Evolutionary conservation across 2,329 filamentous ascomycete species (phyloP), one percentile per base, ranked within the genome.

Genomic region (Talaromyces amestolkiae): DNA sequence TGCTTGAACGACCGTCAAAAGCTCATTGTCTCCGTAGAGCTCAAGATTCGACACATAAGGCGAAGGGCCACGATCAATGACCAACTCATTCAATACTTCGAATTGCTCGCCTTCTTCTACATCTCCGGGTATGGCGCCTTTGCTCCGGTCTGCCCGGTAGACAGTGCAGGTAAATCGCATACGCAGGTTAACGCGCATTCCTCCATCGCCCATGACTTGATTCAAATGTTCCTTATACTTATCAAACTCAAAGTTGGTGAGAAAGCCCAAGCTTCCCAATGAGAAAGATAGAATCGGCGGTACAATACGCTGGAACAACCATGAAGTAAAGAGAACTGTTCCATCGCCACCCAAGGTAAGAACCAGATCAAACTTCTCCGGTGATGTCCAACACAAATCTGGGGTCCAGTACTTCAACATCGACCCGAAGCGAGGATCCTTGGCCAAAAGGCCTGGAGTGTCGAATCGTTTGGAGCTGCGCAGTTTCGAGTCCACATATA

Each of bases 161-260:
- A 99, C 93, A 0, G 95, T 98, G 81, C 94, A 98, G 17, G 95
- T 99, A 78, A 99, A 99, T 68, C 95, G 91, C 95, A 99, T 99
- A 70, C 95, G 92, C 71, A 99, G 84, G 74, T 97, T 98, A 67
- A 98, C 94, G 63, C 94, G 90, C 94, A 99, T 98, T 64, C 95
- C 95, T 1, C 91, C 87, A 65, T 96, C 92, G 67, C 93, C 93
- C 93, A 99, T 96, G 70, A 98, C 87, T 63, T 88, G 89, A 78
- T 92, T 90, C 39, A 99, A 85, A 73, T 96, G 91, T 66, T 91
- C 84, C 78, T 92, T 93, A 83, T 97, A 97, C 71, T 89, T 86
- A 68, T 92, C 87, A 74, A 95, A 99, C 75, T 98, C 93, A 75
- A 98, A 98, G 75, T 97, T 98, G 15, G 95, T 98, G 68, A 99